A percentile compares a stretch with the other conserved stretches of the same genome.
phyloP scores from a whole-genome alignment of 441 rosid genomes.

The Adansonia madagascariensis region DNA sequence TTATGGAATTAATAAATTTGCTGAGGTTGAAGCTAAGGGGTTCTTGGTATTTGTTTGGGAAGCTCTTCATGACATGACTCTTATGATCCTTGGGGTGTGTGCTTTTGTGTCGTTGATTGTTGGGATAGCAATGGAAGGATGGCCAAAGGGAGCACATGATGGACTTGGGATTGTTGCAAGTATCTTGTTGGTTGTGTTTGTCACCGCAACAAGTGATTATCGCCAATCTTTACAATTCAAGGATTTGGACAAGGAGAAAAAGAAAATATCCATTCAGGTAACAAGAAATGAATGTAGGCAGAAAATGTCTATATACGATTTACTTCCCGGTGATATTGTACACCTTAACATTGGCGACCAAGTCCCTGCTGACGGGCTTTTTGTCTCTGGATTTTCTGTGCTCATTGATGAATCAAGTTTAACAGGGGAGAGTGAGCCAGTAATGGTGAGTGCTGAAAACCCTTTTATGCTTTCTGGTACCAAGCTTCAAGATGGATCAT shows the following conservation, averaged over 20 bases:
- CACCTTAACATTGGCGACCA: slow-evolving; percentile 73
- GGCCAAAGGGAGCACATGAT: slow-evolving; percentile 77
- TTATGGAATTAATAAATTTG: slow-evolving; percentile 76
- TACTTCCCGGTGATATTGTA: slow-evolving; percentile 71
- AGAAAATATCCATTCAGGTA: slow-evolving; percentile 66
- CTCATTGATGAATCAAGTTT: slow-evolving; percentile 68
- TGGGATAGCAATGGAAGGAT: slow-evolving; percentile 71
- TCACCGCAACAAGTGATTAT: slow-evolving; percentile 69
- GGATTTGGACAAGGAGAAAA: slow-evolving; percentile 70
- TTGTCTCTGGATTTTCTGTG: slow-evolving; percentile 66
- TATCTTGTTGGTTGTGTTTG: slow-evolving; percentile 66
- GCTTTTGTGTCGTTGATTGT: slow-evolving; percentile 64
- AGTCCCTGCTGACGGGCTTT: slow-evolving; percentile 75
- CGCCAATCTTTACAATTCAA: slow-evolving; percentile 70
- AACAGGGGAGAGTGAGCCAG: slow-evolving; percentile 75
- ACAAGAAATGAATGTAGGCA: slow-evolving; percentile 65
- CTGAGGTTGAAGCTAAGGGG: slow-evolving; percentile 57
- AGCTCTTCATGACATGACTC: slow-evolving; percentile 76
- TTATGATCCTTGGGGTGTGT: slow-evolving; percentile 67
- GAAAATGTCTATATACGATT: slow-evolving; percentile 64
- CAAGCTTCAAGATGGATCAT: slow-evolving; percentile 67
- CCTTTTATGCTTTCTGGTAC: slow-evolving; percentile 76
- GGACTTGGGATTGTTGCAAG: slow-evolving; percentile 75
- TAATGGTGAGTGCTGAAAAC: slow-evolving; percentile 51
- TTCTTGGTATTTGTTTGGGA: slow-evolving; percentile 82